A percentile compares a stretch with the other conserved stretches of the same genome.
These are phyloP conservation scores for Arabidopsis arenosa DNA, from an alignment of 345 rosid species.

Conservation along the genomic window DNA sequence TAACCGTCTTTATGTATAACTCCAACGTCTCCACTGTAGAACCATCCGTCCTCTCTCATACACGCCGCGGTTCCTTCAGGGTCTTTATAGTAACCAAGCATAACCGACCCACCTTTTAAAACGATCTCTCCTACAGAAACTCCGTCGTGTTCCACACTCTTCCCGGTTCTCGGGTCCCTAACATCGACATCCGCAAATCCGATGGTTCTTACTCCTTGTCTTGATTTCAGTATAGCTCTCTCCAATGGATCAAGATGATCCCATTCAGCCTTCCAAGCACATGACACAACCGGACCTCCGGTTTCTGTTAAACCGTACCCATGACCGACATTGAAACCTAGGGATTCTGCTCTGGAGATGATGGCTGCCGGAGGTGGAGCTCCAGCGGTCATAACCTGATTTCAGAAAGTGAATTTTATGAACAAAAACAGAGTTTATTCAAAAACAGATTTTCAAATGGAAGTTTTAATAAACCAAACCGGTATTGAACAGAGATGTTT, in stretches of 20 bases:
- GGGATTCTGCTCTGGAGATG: constrained; percentile 51
- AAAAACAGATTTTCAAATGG: not conserved
- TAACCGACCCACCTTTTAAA: constrained; percentile 56
- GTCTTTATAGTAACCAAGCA: constrained; percentile 73
- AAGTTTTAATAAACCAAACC: too few relatives aligned
- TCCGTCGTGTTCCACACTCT: constrained; percentile 58
- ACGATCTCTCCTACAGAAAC: constrained; percentile 60
- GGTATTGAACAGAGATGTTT: too few relatives aligned
- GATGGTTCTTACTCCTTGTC: constrained; percentile 57
- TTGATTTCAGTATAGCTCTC: constrained; percentile 55
- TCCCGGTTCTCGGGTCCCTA: constrained; percentile 48
- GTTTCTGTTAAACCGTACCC: constrained; percentile 73
- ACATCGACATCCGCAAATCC: constrained; percentile 57
- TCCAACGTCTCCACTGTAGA: constrained; percentile 62
- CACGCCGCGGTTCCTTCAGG: constrained; percentile 51
- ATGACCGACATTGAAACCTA: constrained; percentile 62
- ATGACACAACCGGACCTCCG: constrained; percentile 57
- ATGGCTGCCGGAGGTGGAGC: constrained; percentile 62
- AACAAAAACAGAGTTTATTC: constrained; percentile 7
- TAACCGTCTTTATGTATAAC: constrained; percentile 68
- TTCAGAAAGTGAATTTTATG: not conserved
- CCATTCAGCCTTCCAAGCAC: constrained; percentile 67
- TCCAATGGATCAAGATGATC: constrained; percentile 47
- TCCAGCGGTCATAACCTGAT: constrained; percentile 57
- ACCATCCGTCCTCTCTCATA: constrained; percentile 62